Evolutionary conservation across 1,139 yeast species (phyloP).

Genomic region (Debaryomyces udenii): DNA sequence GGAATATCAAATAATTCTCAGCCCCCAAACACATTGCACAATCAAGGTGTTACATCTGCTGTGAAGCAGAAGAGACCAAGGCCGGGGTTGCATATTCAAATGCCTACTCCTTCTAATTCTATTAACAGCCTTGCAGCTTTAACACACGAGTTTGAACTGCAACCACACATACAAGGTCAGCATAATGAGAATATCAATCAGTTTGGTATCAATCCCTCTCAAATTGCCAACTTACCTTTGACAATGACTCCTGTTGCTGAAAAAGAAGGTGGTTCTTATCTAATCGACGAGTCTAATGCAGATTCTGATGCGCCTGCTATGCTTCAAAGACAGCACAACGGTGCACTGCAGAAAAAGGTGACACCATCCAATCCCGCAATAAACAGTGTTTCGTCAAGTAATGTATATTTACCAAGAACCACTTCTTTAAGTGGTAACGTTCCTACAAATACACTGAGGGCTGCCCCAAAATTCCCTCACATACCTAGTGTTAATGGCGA

Average conservation of each 20-base stretch:
- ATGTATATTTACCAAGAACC: constrained; percentile 20
- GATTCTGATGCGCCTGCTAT: neutral
- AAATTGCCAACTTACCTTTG: constrained; percentile 52
- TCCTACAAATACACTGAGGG: constrained; percentile 9
- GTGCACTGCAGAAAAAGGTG: constrained; percentile 2
- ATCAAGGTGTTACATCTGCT: constrained; percentile 2
- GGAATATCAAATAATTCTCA: neutral
- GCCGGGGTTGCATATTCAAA: constrained; percentile 49
- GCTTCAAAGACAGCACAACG: neutral
- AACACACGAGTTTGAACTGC: constrained; percentile 28
- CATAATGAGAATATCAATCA: constrained; percentile 54
- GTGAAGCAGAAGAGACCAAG: constrained; percentile 28
- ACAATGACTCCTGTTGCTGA: constrained; percentile 83
- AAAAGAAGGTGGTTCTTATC: constrained; percentile 30
- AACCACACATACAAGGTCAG: constrained; percentile 17
- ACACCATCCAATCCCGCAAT: constrained; percentile 6
- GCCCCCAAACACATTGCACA: neutral
- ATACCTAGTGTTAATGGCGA: constrained; percentile 44
- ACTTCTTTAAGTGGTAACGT: constrained; percentile 18
- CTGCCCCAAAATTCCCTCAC: constrained; percentile 33
- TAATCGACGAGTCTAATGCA: neutral
- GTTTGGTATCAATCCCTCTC: constrained; percentile 63
- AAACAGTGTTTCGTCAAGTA: constrained; percentile 15
- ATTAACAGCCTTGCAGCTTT: constrained; percentile 39
- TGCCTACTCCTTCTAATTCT: constrained; percentile 50